Conservation (phyloP, 176 grass and related monocot species). For the Calamus simplicifolius region DNA sequence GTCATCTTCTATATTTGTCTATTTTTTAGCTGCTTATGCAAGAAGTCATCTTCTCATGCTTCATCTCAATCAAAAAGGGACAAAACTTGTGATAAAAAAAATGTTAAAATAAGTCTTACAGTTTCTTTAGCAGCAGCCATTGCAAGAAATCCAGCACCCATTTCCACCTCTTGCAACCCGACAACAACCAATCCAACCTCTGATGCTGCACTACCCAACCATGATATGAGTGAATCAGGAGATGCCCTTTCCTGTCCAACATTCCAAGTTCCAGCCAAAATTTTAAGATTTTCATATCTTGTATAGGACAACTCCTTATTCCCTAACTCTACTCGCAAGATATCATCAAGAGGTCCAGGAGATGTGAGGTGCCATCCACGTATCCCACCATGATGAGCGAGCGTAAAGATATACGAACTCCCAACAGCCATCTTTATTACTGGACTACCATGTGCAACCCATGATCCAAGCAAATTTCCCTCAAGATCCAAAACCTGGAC, state of each 20-base stretch:
- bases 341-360: constrained; percentile 74
- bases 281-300: constrained; percentile 85
- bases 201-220: constrained; percentile 73
- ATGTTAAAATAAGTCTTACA: constrained; percentile 34
- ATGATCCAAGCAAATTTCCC: constrained; percentile 77
- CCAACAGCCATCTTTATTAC: constrained; percentile 75
- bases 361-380: constrained; percentile 81
- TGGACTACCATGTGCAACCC: constrained; percentile 77
- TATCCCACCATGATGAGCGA: constrained; percentile 92
- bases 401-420: constrained; percentile 69
- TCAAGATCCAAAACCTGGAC: constrained; percentile 71
- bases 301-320: constrained; percentile 73
- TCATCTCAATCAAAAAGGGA: too few species aligned
- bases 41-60: too few species aligned
- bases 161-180: constrained; percentile 98
- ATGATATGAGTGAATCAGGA: constrained; percentile 64
- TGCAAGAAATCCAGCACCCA: constrained; percentile 97
- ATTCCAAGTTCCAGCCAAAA: constrained; percentile 94
- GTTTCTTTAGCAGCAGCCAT: constrained; percentile 98
- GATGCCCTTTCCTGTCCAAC: constrained; percentile 87
- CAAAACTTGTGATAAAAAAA: too few species aligned
- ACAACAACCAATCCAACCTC: constrained; percentile 86
- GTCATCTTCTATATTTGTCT: too few species aligned
- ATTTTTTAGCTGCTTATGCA: too few species aligned
- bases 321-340: constrained; percentile 69